Base-by-base conservation (phyloP, 2,329 filamentous ascomycete species). In the Diaporthe helianthi region DNA sequence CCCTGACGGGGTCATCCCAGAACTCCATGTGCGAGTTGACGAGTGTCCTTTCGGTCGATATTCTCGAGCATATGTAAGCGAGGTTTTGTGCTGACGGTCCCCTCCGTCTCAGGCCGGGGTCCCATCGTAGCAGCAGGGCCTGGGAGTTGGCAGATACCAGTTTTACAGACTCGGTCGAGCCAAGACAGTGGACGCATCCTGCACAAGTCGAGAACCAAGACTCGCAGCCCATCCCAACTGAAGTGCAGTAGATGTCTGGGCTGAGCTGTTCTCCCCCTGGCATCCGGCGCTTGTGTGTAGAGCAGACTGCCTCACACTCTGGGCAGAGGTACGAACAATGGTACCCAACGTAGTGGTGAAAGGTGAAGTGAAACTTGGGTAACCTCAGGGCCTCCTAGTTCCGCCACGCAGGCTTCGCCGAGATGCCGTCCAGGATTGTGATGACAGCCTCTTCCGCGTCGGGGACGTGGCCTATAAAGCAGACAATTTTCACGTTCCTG, bases 151-250 rank as follows among this genome's bases (percentile, higher is more conserved):
- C 44, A 19, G 36, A 36, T 6, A 8, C 6, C 4, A 60, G 1
- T 17, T 44, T 12, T 31, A 60, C 17, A 4, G 22, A 60, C 8
- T 60, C 54, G 5, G 54, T 60, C 17, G 54, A 60, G 54, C 54
- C 54, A 5, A 60, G 54, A 4, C 54, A 60, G 54, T 60, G 22
- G 24, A 60, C 24, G 24, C 54, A 60, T 15, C 54, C 54, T 4
- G 54, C 36, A 15, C 54, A 60, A 5, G 54, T 60, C 24, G 54
- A 60, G 17, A 60, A 60, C 36, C 54, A 60, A n/a, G 54, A 60
- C 10, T 60, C 54, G 22, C 54, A 24, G 22, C 54, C 54, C 36
- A 46, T 44, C 8, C 54, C 38, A 7, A 46, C 10, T 17, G 54
- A 60, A 22, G 17, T 44, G 38, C 54, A 60, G 36, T 15, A 24